phyloP scores from a whole-genome alignment of 371 early-diverging fungal genomes.

The Mortierella sp. region DNA sequence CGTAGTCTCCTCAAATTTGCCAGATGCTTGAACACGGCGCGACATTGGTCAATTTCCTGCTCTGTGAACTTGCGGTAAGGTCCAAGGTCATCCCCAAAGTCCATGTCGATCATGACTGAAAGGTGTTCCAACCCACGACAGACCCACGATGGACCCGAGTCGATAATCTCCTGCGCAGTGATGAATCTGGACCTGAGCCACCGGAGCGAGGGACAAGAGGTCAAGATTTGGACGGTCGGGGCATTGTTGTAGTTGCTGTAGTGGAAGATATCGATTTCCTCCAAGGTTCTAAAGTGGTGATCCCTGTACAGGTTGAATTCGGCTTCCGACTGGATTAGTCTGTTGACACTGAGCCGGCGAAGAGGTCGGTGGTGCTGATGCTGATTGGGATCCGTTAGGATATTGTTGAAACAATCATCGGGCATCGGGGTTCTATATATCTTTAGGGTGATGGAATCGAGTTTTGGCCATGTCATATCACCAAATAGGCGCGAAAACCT shows the following conservation, averaged over 20 bases:
- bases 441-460: conserved; percentile 27
- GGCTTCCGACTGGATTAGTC: too few species aligned
- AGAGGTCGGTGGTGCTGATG: too few species aligned
- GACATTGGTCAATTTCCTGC: conserved; percentile 6
- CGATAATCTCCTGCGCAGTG: conserved; percentile 6
- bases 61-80: conserved; percentile 8
- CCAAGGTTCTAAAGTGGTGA: not conserved
- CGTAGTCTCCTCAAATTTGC: not conserved
- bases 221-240: conserved; percentile 12
- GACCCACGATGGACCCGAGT: conserved; percentile 5
- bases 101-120: conserved; percentile 15
- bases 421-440: too few species aligned
- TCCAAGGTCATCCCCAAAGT: too few species aligned
- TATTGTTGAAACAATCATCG: too few species aligned
- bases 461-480: conserved; percentile 19
- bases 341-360: too few species aligned
- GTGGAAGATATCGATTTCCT: too few species aligned
- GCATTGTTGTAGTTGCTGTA: not conserved
- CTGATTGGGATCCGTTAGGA: too few species aligned
- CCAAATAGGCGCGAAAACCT: conserved; percentile 2
- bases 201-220: conserved; percentile 7
- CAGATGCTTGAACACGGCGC: conserved; percentile 4
- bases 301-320: too few species aligned
- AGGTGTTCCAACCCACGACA: conserved; percentile 4
- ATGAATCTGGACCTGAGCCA: not conserved